phyloP scores from a whole-genome alignment of 345 rosid genomes.

The Pugionium cornutum region DNA sequence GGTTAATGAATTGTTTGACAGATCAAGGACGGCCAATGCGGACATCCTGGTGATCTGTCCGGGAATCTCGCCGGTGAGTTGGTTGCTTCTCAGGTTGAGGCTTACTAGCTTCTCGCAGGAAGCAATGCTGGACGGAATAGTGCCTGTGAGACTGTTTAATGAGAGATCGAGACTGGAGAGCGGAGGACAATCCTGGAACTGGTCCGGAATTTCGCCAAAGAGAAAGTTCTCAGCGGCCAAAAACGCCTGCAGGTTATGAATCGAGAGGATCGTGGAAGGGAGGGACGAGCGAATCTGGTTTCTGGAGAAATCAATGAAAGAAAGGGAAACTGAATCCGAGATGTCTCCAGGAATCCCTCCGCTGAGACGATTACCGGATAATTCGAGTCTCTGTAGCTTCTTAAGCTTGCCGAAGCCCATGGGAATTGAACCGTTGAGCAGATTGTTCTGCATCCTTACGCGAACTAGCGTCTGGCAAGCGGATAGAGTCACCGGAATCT shows the following conservation, averaged over 20 bases:
- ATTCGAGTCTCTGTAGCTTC: slow-evolving; percentile 77
- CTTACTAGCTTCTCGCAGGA: slow-evolving; percentile 77
- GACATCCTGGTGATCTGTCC: slow-evolving; percentile 71
- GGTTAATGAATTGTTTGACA: slow-evolving; percentile 74
- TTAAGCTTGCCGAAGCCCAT: slow-evolving; percentile 76
- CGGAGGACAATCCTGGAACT: slow-evolving; percentile 88
- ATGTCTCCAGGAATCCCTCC: slow-evolving; percentile 79
- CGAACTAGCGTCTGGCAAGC: slow-evolving; percentile 74
- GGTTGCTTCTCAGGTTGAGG: slow-evolving; percentile 66
- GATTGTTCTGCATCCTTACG: slow-evolving; percentile 82
- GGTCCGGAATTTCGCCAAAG: slow-evolving; percentile 81
- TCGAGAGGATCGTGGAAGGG: slow-evolving; percentile 77
- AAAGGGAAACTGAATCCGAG: slow-evolving; percentile 68
- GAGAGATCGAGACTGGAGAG: slow-evolving; percentile 85
- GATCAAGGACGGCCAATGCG: slow-evolving; percentile 80
- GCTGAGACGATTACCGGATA: slow-evolving; percentile 71
- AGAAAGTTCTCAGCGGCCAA: slow-evolving; percentile 60
- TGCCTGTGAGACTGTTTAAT: slow-evolving; percentile 65
- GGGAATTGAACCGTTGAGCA: slow-evolving; percentile 69
- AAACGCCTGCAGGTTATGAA: slow-evolving; percentile 71
- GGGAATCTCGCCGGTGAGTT: slow-evolving; percentile 70
- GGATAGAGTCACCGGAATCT: slow-evolving; percentile 59
- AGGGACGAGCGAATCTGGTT: slow-evolving; percentile 65
- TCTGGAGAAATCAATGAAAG: slow-evolving; percentile 76
- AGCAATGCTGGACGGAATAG: slow-evolving; percentile 78